Conservation (phyloP, 169 alveolate genomes). For the Blepharisma undulans region DNA sequence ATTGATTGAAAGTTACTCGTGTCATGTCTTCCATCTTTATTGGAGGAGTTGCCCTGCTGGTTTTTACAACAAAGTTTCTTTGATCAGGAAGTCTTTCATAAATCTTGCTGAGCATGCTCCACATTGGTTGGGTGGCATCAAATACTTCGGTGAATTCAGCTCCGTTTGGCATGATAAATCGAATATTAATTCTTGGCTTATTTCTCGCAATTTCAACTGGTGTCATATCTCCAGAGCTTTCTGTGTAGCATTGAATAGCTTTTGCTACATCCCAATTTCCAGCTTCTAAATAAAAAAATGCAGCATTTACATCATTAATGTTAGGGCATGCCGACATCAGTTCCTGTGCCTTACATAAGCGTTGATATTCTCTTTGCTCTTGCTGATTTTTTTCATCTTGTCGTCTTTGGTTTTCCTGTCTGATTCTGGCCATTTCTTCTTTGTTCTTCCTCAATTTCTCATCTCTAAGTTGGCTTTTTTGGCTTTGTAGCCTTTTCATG, state of each 20-base stretch:
- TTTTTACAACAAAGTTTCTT: background rate
- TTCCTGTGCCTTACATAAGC: background rate
- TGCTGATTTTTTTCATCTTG: background rate
- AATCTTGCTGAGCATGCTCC: background rate
- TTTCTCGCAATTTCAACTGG: background rate
- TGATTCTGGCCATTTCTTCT: background rate
- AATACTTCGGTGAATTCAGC: background rate
- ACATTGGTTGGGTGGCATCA: background rate
- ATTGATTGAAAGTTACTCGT: background rate
- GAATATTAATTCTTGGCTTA: background rate
- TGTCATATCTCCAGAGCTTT: background rate
- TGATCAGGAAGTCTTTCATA: background rate
- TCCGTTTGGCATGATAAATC: background rate
- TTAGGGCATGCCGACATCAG: background rate
- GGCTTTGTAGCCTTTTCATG: background rate
- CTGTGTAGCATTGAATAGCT: background rate
- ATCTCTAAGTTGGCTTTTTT: background rate
- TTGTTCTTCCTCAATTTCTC: background rate
- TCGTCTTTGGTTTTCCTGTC: background rate
- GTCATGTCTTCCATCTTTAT: background rate
- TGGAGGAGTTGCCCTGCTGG: background rate
- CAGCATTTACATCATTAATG: background rate
- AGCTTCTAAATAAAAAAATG: background rate
- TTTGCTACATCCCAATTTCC: background rate
- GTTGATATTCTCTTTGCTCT: background rate